phyloP scores from a whole-genome alignment of 2,329 filamentous ascomycete genomes.

The Zopfia rhizophila region DNA sequence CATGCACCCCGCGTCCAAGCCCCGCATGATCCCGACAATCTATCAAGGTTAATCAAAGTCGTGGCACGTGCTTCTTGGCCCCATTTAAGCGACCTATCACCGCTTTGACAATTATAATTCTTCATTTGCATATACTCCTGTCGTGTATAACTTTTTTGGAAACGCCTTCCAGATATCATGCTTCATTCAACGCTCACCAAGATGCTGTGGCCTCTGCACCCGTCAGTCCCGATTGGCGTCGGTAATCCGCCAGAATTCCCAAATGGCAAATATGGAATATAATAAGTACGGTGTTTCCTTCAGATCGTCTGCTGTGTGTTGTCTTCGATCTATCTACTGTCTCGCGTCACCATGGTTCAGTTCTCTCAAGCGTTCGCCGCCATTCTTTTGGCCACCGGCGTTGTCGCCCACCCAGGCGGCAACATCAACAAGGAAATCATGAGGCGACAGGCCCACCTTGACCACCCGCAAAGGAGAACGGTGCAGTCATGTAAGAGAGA shows the following conservation, averaged over 20 bases:
- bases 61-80: constrained; percentile 27
- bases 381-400: constrained; percentile 36
- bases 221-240: constrained; percentile 23
- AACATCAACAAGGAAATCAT: constrained; percentile 46
- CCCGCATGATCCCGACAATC: constrained; percentile 21
- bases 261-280: constrained; percentile 23
- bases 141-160: constrained; percentile 12
- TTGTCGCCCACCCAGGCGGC: constrained; percentile 53
- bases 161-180: constrained; percentile 4
- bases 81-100: constrained; percentile 32
- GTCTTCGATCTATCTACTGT: constrained; percentile 1
- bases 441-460: constrained; percentile 43
- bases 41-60: constrained; percentile 29
- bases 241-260: constrained; percentile 14
- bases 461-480: constrained; percentile 51
- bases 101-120: constrained; percentile 24
- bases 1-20: constrained; percentile 34
- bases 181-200: not conserved
- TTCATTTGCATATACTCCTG: constrained; percentile 30
- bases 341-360: constrained; percentile 38
- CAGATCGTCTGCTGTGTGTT: not conserved
- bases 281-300: constrained; percentile 23
- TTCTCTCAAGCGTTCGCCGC: constrained; percentile 35
- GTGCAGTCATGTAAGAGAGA: constrained; percentile 47
- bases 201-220: constrained; percentile 9